Percentiles rank a stretch among this genome's conserved stretches.
Conservation (phyloP, 805 yeast species). For the Pichia kluyveri region DNA sequence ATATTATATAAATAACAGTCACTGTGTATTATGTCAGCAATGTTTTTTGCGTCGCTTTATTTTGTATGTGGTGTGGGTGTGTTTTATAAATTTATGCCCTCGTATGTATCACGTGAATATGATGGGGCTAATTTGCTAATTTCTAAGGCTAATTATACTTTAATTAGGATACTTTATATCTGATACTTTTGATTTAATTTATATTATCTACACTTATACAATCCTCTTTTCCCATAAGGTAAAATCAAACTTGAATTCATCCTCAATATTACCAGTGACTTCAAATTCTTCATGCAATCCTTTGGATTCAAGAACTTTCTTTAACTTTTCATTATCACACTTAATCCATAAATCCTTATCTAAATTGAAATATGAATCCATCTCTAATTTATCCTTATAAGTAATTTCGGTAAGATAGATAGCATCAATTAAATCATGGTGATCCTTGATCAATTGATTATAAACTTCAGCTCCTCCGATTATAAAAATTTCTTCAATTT, state of each 20-base stretch:
- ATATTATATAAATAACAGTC: too few relatives aligned
- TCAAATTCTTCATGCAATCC: conserved; percentile 18
- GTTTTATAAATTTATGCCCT: too few relatives aligned
- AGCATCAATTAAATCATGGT: conserved; percentile 34
- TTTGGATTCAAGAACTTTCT: conserved; percentile 31
- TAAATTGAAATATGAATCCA: conserved; percentile 65
- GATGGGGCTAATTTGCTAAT: too few relatives aligned
- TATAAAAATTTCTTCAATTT: conserved; percentile 56
- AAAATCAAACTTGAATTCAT: conserved; percentile 46
- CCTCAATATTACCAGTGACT: conserved; percentile 25
- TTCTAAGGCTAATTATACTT: too few relatives aligned
- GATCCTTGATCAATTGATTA: conserved; percentile 31
- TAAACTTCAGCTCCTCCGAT: conserved; percentile 94
- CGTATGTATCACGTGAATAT: too few relatives aligned
- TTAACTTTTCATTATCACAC: conserved; percentile 28
- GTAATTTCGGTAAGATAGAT: conserved; percentile 63
- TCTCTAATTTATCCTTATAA: conserved; percentile 29
- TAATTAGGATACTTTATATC: too few relatives aligned
- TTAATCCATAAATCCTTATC: conserved; percentile 30
- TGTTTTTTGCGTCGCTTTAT: too few relatives aligned
- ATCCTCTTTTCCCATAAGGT: conserved; percentile 43
- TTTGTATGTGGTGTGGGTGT: too few relatives aligned
- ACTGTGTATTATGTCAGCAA: too few relatives aligned
- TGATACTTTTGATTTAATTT: too few relatives aligned
- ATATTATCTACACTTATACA: background rate